Conservation (phyloP, 139 green algal species). For the Coelastrella sp. region DNA sequence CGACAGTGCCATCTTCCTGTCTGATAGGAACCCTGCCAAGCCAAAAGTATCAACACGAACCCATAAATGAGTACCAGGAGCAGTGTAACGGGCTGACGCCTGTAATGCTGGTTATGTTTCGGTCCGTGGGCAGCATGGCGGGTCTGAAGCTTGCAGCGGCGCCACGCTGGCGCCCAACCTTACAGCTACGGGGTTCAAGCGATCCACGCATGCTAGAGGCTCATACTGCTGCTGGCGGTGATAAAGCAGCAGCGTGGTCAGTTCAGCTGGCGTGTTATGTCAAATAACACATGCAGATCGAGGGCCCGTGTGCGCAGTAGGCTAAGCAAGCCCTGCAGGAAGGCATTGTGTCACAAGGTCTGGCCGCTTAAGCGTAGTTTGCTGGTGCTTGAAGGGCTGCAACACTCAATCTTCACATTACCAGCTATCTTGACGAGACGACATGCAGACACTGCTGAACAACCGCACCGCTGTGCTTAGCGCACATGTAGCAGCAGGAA, state of each 20-base stretch:
- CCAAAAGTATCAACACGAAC: no score
- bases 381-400: no score
- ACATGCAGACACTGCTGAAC: slow-evolving; percentile 3
- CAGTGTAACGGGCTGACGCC: no score
- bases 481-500: neutral
- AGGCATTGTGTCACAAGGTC: neutral
- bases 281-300: neutral
- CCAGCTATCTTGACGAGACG: neutral
- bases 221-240: neutral
- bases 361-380: neutral
- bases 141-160: no score
- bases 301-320: neutral
- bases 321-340: no score
- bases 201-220: neutral
- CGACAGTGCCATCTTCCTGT: no score
- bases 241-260: neutral
- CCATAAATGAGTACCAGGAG: no score
- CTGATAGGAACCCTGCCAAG: no score
- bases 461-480: slow-evolving; percentile 8
- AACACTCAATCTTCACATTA: neutral
- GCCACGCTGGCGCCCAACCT: no score
- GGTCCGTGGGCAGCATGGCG: no score
- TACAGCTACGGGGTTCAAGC: no score
- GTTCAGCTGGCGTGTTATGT: neutral
- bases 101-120: no score